Evolutionary conservation across 495 filamentous ascomycete species (phyloP), one percentile per base, ranked within the genome.

Genomic region (Trichoderma orchidacearum): DNA sequence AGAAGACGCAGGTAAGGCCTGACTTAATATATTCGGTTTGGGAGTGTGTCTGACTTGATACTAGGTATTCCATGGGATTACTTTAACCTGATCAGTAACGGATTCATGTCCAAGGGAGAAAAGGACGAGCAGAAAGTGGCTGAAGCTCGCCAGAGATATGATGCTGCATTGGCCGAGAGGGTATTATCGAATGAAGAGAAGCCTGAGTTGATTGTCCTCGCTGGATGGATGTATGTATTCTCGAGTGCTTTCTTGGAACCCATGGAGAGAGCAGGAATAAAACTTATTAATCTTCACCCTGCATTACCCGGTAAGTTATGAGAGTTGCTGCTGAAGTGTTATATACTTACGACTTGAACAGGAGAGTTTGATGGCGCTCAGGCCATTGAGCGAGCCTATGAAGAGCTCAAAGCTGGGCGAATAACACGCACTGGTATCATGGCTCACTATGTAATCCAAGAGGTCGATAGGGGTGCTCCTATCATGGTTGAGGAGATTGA

Each of bases 241-340:
- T 66, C 66, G 15, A 59, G 60, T 30, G 61, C 59, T 13, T 77
- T 77, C 61, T 73, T 96, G 35, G 74, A 74, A 23, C 87, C 89
- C 2, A 64, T 96, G 32, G 74, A 78, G 50, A 67, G 61, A 23
- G 77, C 71, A 1, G 71, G 75, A 1, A 72, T 91, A 36, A 79
- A 76, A 34, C 83, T 94, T 48, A 90, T 96, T 63, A 96, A 96
- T 66, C 70, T 96, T 53, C 91, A 96, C 66, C 91, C 90, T 3
- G 86, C 88, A 0, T 67, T 92, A 51, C 85, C 83, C 23, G 69
- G 64, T 70, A 61, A 23, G 61, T 41, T 13, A 5, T 18, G 1
- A 15, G 21, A 29, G 21, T 15, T 27, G 12, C 12, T 17, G 3
- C 15, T 34, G 34, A 21, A 12, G 15, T 5, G 1, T 28, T 11